Conservation (phyloP, 139 green algal species). For the Marvania coccoides region DNA sequence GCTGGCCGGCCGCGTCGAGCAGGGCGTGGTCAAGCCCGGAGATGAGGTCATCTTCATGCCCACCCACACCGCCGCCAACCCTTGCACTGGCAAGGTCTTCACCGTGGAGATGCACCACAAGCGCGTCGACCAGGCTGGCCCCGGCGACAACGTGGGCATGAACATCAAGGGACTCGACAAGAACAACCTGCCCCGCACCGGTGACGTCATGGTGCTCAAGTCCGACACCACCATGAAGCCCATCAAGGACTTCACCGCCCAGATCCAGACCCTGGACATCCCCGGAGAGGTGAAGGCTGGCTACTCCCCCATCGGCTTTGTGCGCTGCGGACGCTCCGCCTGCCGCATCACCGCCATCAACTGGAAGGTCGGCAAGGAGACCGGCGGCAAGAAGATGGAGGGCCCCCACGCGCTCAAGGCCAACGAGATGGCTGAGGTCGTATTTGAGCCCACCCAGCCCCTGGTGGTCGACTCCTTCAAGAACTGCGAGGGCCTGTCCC, state of each 20-base stretch:
- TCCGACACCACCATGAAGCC: slow-evolving; percentile 72
- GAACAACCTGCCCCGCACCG: slow-evolving; percentile 83
- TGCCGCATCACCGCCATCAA: slow-evolving; percentile 77
- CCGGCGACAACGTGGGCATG: slow-evolving; percentile 99
- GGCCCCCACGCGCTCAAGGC: slow-evolving; percentile 76
- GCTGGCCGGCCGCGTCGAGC: slow-evolving; percentile 95
- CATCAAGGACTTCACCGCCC: slow-evolving; percentile 75
- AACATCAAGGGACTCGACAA: slow-evolving; percentile 97
- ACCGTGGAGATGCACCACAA: slow-evolving; percentile 99
- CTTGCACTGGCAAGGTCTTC: slow-evolving; percentile 92
- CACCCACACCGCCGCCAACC: slow-evolving; percentile 81
- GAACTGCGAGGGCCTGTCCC: slow-evolving; percentile 85
- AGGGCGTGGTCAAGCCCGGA: slow-evolving; percentile 88
- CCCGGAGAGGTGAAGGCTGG: slow-evolving; percentile 84
- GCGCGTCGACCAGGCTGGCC: slow-evolving; percentile 80
- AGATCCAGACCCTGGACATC: slow-evolving; percentile 92
- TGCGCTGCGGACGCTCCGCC: slow-evolving; percentile 79
- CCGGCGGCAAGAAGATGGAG: slow-evolving; percentile 89
- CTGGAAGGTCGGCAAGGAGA: slow-evolving; percentile 95
- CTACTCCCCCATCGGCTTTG: slow-evolving; percentile 89
- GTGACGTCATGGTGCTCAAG: slow-evolving; percentile 92
- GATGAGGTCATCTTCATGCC: slow-evolving; percentile 86
- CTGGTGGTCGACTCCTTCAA: slow-evolving; percentile 88
- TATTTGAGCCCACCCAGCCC: slow-evolving; percentile 79
- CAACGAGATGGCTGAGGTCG: slow-evolving; percentile 84